Evolutionary conservation across 2,329 filamentous ascomycete genomes (phyloP).

Genomic region (Cladosporium sphaerospermum): DNA sequence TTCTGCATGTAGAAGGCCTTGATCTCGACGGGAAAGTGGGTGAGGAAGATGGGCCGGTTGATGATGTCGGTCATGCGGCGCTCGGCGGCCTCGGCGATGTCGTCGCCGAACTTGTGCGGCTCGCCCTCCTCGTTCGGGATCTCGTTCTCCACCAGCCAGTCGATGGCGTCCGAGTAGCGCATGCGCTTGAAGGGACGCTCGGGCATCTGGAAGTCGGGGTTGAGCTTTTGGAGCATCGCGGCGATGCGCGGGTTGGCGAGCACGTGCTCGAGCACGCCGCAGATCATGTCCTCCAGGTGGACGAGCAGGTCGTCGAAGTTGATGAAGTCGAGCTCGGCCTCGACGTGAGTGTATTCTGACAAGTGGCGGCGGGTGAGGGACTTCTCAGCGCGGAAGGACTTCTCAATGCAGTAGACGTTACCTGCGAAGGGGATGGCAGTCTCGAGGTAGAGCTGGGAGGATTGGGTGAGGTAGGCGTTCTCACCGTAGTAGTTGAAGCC

Average conservation of each 20-base stretch:
- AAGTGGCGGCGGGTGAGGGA: slow-evolving; percentile 88
- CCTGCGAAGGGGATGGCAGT: slow-evolving; percentile 85
- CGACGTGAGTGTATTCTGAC: slow-evolving; percentile 93
- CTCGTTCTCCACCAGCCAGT: slow-evolving; percentile 84
- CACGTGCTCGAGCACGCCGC: slow-evolving; percentile 72
- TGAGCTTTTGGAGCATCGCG: slow-evolving; percentile 72
- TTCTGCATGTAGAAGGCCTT: slow-evolving; percentile 99
- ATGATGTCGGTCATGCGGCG: slow-evolving; percentile 95
- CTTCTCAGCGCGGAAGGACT: slow-evolving; percentile 98
- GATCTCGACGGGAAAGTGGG: slow-evolving; percentile 94
- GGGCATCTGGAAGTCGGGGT: slow-evolving; percentile 82
- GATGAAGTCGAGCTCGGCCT: slow-evolving; percentile 95
- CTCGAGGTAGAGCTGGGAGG: slow-evolving; percentile 94
- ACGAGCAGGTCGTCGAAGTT: slow-evolving; percentile 79
- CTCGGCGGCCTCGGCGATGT: slow-evolving; percentile 96
- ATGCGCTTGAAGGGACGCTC: slow-evolving; percentile 86
- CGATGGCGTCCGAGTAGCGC: slow-evolving; percentile 88
- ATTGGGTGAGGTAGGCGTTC: slow-evolving; percentile 89
- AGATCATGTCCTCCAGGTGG: slow-evolving; percentile 84
- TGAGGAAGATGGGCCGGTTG: slow-evolving; percentile 90
- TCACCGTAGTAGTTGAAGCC: slow-evolving; percentile 84
- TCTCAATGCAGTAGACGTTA: slow-evolving; percentile 96
- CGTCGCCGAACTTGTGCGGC: slow-evolving; percentile 86
- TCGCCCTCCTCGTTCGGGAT: slow-evolving; percentile 91
- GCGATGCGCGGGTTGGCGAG: slow-evolving; percentile 68